Base-by-base conservation (phyloP, 2,329 filamentous ascomycete species). In the Ambrosiella xylebori region DNA sequence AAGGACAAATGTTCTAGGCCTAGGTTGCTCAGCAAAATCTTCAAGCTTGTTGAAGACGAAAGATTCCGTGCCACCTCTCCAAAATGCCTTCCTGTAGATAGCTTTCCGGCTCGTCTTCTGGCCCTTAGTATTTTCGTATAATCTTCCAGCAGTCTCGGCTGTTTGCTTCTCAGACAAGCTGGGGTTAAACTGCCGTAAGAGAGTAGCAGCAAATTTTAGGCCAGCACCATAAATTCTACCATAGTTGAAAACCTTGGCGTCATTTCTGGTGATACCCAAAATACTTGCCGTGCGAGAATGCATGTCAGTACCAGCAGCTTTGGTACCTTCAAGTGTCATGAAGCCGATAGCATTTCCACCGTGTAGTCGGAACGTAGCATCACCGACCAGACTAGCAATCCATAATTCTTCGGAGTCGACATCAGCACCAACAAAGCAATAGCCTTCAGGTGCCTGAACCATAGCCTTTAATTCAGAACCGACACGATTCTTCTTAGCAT, bases 11-110 rank as follows among this genome's bases (percentile, higher is more conserved):
- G 93, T 98, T 3, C 88, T 81, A 8, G 93, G 91, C 40, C 81
- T 76, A 65, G 96, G 89, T 67, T 97, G 91, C 67, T 97, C 89
- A 2, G 94, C 93, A 70, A 98, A 98, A 64, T 96, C 89, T 72
- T 98, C 94, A 0, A 98, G 80, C 66, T 88, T 93, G 71, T 98
- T 98, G 76, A 98, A 98, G 7, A 98, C 91, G 64, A 97, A 93
- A 0, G 88, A 95, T 68, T 98, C 93, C 0, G 93, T 97, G 7
- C 93, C 93, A 37, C 93, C 93, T 56, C 90, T 82, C 91, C 93
- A 98, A 69, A 98, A 98, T 0, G 85, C 73, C 7, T 82, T 77
- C 59, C 88, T 84, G 65, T 81, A 79, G 5, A 97, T 71, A 0
- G 75, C 64, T 64, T 85, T 93, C 36, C 86, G 79, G 50, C 75